Base-by-base conservation (phyloP, 2,329 filamentous ascomycete genomes). In the Fusarium miscanthi region DNA sequence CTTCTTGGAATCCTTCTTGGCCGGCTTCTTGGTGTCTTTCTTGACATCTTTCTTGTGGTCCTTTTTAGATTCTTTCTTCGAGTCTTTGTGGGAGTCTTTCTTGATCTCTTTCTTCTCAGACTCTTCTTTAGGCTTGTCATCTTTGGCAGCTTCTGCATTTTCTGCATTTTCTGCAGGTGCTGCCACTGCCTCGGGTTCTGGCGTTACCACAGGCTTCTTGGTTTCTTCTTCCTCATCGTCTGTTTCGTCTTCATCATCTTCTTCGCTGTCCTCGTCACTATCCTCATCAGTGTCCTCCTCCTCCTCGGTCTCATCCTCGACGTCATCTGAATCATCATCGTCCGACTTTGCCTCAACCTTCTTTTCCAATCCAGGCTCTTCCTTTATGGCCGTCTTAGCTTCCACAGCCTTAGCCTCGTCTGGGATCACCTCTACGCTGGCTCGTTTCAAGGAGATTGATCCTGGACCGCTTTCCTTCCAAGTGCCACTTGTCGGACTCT, bases 401-500 rank as follows among this genome's bases (percentile, higher is more conserved):
- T 80, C 81, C 17, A 83, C 71, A 14, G 80, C 81, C 30, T 82
- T 80, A 59, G 83, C 83, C 72, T 84, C 80, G 53, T 81, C 82
- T 14, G 79, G 57, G 17, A 80, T 80, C n/a, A 78, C 82, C 10
- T 71, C 75, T 19, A 84, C 74, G 8, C 72, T 63, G 6, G 61
- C 19, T 25, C 27, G 42, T 23, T 65, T 66, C 45, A 38, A n/a
- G 16, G 62, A 25, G 23, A 27, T 21, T 23, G 40, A 38, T 41
- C 12, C 30, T 61, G 74, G 56, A 12, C 56, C 71, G 14, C 61
- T 79, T 9, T 82, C 78, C 70, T 82, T 84, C 85, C 84, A 87
- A 4, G 79, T 80, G 19, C 81, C 79, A 60, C 78, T 82, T 33
- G 81, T 83, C 21, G 82, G 85, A 69, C 82, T 84, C 77, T 87